phyloP scores from a whole-genome alignment of 202 grass and related monocot genomes.

The Saccharum hybrid region DNA sequence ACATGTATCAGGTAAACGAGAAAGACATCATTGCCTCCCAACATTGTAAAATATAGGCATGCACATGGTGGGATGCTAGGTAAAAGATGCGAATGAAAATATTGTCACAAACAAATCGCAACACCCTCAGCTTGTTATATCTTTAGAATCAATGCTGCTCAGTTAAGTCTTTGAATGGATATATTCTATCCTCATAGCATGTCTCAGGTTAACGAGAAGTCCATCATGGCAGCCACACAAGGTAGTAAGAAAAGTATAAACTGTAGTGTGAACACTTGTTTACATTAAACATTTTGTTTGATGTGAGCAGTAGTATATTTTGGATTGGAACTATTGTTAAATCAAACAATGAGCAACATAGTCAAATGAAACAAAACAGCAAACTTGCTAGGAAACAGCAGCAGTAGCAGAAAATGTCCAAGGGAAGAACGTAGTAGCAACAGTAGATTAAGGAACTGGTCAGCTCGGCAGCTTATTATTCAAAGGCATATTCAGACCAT shows the following conservation, averaged over 20 bases:
- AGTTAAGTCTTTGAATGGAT: slow-evolving; percentile 51
- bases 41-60: not conserved
- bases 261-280: not conserved
- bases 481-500: slow-evolving; percentile 1
- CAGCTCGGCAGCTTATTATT: slow-evolving; percentile 22
- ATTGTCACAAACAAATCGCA: not conserved
- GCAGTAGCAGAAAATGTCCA: not conserved
- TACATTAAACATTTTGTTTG: not conserved
- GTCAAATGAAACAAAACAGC: not conserved
- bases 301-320: not conserved
- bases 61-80: not conserved
- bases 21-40: slow-evolving; percentile 44
- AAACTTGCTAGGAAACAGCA: not conserved
- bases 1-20: slow-evolving; percentile 42
- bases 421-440: no score
- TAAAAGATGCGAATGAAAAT: not conserved
- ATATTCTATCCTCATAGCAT: slow-evolving; percentile 41
- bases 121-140: not conserved
- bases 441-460: slow-evolving; percentile 23
- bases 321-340: not conserved
- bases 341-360: slow-evolving; percentile 4
- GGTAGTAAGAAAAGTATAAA: not conserved
- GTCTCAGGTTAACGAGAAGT: slow-evolving; percentile 57
- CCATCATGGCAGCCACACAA: slow-evolving; percentile 51
- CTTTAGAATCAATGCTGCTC: slow-evolving; percentile 38